Evolutionary conservation across 2,329 filamentous ascomycete genomes (phyloP).

Genomic region (Aspergillus clavatus): DNA sequence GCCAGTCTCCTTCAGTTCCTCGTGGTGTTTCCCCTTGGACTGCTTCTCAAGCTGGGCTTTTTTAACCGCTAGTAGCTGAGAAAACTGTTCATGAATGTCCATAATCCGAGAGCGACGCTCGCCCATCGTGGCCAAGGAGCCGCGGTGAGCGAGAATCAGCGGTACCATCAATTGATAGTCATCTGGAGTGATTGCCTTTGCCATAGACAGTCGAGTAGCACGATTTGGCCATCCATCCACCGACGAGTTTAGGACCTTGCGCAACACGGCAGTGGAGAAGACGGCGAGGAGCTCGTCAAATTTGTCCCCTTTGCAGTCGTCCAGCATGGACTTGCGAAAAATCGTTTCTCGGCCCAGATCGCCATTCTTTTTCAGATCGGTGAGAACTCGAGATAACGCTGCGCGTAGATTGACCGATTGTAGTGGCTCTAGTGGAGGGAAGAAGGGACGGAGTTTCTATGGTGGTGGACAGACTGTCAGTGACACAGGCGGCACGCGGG

Average conservation of each 20-base stretch:
- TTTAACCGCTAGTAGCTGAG: conserved; percentile 60
- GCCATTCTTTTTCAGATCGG: conserved; percentile 83
- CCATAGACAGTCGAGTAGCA: conserved; percentile 54
- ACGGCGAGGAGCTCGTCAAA: conserved; percentile 79
- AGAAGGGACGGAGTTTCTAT: conserved; percentile 84
- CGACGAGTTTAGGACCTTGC: conserved; percentile 54
- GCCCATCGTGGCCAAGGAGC: conserved; percentile 57
- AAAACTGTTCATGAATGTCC: conserved; percentile 59
- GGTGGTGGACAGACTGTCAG: conserved; percentile 1
- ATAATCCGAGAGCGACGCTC: conserved; percentile 57
- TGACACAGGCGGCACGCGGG: conserved; percentile 1
- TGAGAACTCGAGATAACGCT: conserved; percentile 73
- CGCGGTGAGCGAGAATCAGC: conserved; percentile 69
- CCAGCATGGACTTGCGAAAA: conserved; percentile 88
- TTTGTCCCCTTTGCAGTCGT: conserved; percentile 89
- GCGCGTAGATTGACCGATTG: conserved; percentile 88
- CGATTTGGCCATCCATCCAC: conserved; percentile 43
- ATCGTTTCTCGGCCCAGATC: conserved; percentile 72
- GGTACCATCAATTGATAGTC: conserved; percentile 50
- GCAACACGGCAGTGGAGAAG: conserved; percentile 79
- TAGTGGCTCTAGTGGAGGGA: conserved; percentile 81
- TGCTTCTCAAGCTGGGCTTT: conserved; percentile 48
- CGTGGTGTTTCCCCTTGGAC: conserved; percentile 23
- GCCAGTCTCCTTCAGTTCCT: conserved; percentile 33
- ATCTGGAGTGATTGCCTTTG: conserved; percentile 32